Evolutionary conservation across 768 basidiomycete genomes (phyloP).

Genomic region (Pleurotus djamor): DNA sequence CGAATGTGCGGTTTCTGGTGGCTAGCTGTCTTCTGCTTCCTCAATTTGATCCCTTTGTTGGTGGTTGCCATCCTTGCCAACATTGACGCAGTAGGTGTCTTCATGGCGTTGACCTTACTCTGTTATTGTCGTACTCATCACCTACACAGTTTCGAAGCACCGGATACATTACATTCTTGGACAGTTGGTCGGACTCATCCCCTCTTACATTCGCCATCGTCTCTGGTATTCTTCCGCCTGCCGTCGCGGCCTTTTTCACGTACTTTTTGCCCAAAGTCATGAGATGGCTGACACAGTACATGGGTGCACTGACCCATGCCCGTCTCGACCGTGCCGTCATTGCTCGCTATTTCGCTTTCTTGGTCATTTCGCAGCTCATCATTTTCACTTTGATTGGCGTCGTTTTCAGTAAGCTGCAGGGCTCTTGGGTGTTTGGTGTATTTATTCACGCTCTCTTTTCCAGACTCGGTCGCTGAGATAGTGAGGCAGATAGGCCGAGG

Average conservation of each 20-base stretch:
- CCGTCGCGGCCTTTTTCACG: slow-evolving; percentile 70
- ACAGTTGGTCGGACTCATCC: slow-evolving; percentile 56
- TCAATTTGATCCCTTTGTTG: slow-evolving; percentile 83
- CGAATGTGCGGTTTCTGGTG: slow-evolving; percentile 62
- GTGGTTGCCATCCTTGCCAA: slow-evolving; percentile 84
- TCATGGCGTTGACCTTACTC: background rate
- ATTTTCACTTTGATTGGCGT: slow-evolving; percentile 84
- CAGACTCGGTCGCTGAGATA: slow-evolving; percentile 29
- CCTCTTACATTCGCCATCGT: slow-evolving; percentile 65
- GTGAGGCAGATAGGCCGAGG: slow-evolving; percentile 22
- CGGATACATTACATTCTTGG: slow-evolving; percentile 61
- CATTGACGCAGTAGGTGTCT: slow-evolving; percentile 55
- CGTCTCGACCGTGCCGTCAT: slow-evolving; percentile 76
- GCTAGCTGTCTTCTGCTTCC: slow-evolving; percentile 65
- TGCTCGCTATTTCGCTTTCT: slow-evolving; percentile 81
- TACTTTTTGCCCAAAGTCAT: slow-evolving; percentile 79
- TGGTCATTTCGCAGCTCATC: slow-evolving; percentile 80
- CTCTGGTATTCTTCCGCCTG: slow-evolving; percentile 82
- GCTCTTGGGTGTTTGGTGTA: background rate
- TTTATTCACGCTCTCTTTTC: background rate
- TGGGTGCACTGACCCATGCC: slow-evolving; percentile 51
- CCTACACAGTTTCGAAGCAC: slow-evolving; percentile 38
- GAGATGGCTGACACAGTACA: slow-evolving; percentile 66
- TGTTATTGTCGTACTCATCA: background rate
- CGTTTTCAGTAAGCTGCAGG: slow-evolving; percentile 52